These are phyloP conservation scores for Agrostemma githago DNA, from an alignment of 148 eudicot genomes.

Conservation along the genomic window DNA sequence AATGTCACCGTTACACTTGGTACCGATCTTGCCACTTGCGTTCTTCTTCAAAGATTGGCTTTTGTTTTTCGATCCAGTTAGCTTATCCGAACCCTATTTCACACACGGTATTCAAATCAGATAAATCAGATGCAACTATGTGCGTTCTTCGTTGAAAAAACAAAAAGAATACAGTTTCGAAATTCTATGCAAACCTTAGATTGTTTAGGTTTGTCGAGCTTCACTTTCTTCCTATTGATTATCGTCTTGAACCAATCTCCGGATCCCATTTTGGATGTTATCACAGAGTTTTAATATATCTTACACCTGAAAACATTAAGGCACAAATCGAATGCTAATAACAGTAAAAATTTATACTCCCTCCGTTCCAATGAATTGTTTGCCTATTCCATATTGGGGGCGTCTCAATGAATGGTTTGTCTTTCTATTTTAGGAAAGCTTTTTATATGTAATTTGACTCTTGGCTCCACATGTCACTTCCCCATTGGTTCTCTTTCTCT, in stretches of 20 bases:
- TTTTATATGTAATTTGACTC: no score
- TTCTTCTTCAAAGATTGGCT: slow-evolving; percentile 19
- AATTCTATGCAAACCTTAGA: slow-evolving; percentile 41
- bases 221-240: slow-evolving; percentile 59
- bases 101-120: no score
- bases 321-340: background rate
- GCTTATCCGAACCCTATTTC: slow-evolving; percentile 31
- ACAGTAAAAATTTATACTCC: no score
- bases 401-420: no score
- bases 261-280: slow-evolving; percentile 55
- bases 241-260: slow-evolving; percentile 82
- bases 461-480: no score
- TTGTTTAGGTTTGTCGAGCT: slow-evolving; percentile 41
- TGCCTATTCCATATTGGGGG: no score
- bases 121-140: no score
- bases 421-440: no score
- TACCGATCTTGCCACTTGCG: slow-evolving; percentile 29
- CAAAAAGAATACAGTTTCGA: background rate
- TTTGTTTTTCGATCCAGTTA: slow-evolving; percentile 32
- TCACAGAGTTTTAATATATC: slow-evolving; percentile 14
- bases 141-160: no score
- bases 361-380: no score
- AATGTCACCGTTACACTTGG: slow-evolving; percentile 23
- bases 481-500: no score
- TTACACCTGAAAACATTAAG: slow-evolving; percentile 12